These are phyloP conservation scores for Hypoxylon sp. DNA, from an alignment of 2,329 filamentous ascomycete genomes.

Conservation along the genomic window DNA sequence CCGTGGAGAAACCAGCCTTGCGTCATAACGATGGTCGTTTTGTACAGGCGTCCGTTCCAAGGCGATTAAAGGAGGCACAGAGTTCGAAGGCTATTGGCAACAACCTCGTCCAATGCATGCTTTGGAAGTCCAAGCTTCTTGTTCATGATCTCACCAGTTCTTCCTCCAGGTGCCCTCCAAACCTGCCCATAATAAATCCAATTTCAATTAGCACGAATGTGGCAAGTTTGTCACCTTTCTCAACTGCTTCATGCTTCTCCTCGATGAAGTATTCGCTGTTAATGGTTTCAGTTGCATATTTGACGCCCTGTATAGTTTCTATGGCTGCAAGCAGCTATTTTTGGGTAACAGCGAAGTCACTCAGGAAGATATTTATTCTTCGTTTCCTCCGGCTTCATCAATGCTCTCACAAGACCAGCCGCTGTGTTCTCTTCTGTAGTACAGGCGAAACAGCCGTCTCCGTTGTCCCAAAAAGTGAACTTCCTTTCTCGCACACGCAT, in stretches of 20 bases:
- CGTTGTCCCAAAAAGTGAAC: slow-evolving; percentile 55
- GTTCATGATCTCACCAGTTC: slow-evolving; percentile 54
- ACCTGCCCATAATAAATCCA: slow-evolving; percentile 54
- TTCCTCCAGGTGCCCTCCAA: slow-evolving; percentile 54
- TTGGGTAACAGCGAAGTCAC: slow-evolving; percentile 55
- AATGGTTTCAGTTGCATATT: slow-evolving; percentile 52
- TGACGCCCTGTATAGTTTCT: slow-evolving; percentile 65
- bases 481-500: slow-evolving; percentile 44
- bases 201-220: slow-evolving; percentile 53
- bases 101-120: slow-evolving; percentile 45
- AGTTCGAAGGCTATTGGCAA: background rate
- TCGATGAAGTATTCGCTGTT: slow-evolving; percentile 50
- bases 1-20: background rate
- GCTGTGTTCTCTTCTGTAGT: slow-evolving; percentile 57
- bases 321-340: slow-evolving; percentile 61
- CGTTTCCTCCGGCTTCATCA: slow-evolving; percentile 53
- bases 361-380: slow-evolving; percentile 54
- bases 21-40: background rate
- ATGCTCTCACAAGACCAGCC: slow-evolving; percentile 49
- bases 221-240: slow-evolving; percentile 48
- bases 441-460: slow-evolving; percentile 54
- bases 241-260: slow-evolving; percentile 51
- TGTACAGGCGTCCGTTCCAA: background rate
- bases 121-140: slow-evolving; percentile 51
- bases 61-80: slow-evolving; percentile 3